Conservation (phyloP, 495 filamentous ascomycete species). For the Hypomontagnella submonticulosa region DNA sequence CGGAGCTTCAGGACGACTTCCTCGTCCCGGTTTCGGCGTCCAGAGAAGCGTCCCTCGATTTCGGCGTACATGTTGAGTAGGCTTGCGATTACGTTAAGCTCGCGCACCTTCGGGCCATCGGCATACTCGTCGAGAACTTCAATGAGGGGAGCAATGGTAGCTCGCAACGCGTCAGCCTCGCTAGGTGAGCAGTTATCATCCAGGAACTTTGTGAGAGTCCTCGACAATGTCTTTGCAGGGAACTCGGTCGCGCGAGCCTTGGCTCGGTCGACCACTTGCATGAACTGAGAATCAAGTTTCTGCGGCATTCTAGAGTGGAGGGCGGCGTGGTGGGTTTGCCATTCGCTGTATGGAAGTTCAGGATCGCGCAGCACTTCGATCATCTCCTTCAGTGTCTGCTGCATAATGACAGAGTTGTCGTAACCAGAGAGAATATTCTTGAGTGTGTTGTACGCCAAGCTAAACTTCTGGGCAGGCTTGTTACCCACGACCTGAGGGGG, state of each 20-base stretch:
- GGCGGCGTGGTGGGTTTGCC: constrained; percentile 92
- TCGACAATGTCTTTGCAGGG: constrained; percentile 86
- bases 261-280: constrained; percentile 85
- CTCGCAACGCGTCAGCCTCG: constrained; percentile 72
- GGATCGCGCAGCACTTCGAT: constrained; percentile 88
- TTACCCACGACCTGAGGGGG: constrained; percentile 84
- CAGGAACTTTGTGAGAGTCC: constrained; percentile 86
- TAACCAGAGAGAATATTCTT: constrained; percentile 91
- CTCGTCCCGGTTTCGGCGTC: constrained; percentile 85
- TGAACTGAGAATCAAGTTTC: constrained; percentile 84
- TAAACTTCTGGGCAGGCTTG: constrained; percentile 92
- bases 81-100: constrained; percentile 82
- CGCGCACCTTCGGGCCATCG: constrained; percentile 91
- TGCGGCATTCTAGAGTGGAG: constrained; percentile 96
- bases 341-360: constrained; percentile 95
- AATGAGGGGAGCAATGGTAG: constrained; percentile 78
- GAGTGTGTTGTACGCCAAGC: constrained; percentile 78
- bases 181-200: constrained; percentile 81
- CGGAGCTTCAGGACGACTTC: constrained; percentile 93
- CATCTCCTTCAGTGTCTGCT: constrained; percentile 84
- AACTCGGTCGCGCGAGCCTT: constrained; percentile 83
- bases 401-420: constrained; percentile 98
- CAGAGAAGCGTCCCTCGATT: constrained; percentile 87
- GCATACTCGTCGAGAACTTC: constrained; percentile 84
- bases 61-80: constrained; percentile 83